Evolutionary conservation across 225 moss, liverwort and hornwort species (phyloP), one percentile per base, ranked within the genome.

Genomic region (Neckera pumila): DNA sequence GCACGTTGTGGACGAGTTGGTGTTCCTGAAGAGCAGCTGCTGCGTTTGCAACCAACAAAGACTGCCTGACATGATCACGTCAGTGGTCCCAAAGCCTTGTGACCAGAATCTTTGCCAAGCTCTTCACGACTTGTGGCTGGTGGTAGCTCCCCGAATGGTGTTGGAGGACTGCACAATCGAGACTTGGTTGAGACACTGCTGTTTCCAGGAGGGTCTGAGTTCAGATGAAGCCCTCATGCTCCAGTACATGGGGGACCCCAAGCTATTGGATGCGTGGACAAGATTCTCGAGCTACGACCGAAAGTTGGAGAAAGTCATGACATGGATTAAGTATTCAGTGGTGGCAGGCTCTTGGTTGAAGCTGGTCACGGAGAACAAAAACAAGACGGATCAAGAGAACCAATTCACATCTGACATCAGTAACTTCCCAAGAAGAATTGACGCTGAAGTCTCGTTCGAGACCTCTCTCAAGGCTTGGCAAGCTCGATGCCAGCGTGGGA

Each of bases 21-120:
- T 88, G 59, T 86, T 66, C 66, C 23, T 92, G 7, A 92, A 89
- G 80, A 17, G 67, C 83, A 81, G 69, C 57, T 93, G 93, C 80
- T 92, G 90, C 31, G 82, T 91, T 33, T 93, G 93, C 63, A 49
- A 84, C 75, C 64, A 69, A 12, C 61, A 59, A 47, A 40, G 18
- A 53, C 28, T 63, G 21, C 57, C 53, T 4, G 87, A 89, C 70
- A 51, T 63, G 51, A 74, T 82, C 36, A 63, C 51, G n/a, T 77
- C 91, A 17, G 26, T 93, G 23, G 76, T 93, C 28, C 92, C 93
- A 30, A 89, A 79, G 45, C 91, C 93, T 40, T 93, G 93, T 56
- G 57, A 80, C 12, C 84, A 84, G 78, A 91, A 92, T 59, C 89
- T 93, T 26, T 93, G 93, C 79, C 89, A 88, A 59, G 93, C 89